phyloP scores from a whole-genome alignment of 495 filamentous ascomycete genomes.

The Penicillium malachiteum region DNA sequence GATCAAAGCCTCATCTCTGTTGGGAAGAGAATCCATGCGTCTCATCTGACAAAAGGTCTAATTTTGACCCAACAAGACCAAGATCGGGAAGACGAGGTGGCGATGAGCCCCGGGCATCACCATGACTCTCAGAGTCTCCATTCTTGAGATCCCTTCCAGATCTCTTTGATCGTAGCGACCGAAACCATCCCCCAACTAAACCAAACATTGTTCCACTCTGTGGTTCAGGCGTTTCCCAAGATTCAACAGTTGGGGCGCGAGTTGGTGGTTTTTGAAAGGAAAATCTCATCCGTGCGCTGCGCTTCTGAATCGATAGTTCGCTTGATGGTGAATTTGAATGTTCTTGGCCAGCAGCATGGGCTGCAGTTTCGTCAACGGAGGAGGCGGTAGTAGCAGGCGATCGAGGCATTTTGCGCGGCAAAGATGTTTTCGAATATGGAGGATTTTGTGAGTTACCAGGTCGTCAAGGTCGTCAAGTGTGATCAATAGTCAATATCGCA shows the following conservation, averaged over 20 bases:
- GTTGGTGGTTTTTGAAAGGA: neutral
- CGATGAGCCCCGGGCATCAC: neutral
- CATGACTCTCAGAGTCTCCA: neutral
- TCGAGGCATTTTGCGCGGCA: neutral
- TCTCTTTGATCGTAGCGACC: neutral
- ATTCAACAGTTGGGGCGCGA: neutral
- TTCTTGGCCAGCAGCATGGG: neutral
- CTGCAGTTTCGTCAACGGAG: neutral
- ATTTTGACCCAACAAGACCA: neutral
- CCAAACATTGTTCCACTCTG: neutral
- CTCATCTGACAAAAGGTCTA: neutral
- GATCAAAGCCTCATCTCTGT: neutral
- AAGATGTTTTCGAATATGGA: neutral
- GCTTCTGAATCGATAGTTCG: neutral
- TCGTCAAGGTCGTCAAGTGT: too few species aligned
- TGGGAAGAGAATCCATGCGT: neutral
- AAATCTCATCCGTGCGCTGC: neutral
- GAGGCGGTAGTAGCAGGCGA: neutral
- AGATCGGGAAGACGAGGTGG: constrained; percentile 3
- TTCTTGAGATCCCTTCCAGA: neutral
- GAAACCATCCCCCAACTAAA: neutral
- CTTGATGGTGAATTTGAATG: neutral
- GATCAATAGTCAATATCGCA: neutral
- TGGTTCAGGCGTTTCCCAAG: neutral
- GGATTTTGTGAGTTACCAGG: neutral